Evolutionary conservation across 352 stramenopile genomes (phyloP).

Genomic region (Globisporangium irregulare): DNA sequence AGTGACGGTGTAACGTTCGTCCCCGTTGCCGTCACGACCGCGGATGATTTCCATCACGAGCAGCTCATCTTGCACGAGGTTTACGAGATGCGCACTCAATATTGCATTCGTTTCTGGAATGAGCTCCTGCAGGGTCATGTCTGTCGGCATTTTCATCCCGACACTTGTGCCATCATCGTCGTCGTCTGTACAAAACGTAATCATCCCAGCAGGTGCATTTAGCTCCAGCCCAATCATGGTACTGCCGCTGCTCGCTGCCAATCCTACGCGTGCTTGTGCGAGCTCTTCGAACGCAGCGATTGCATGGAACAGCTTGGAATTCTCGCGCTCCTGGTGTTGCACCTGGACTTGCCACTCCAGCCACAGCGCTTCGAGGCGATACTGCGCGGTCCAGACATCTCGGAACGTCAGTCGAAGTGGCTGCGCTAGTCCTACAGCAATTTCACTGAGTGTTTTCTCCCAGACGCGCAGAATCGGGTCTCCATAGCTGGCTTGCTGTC

Average conservation of each 20-base stretch:
- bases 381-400: slow-evolving; percentile 2
- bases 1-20: neutral
- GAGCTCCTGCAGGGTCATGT: slow-evolving; percentile 21
- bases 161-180: neutral
- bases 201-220: neutral
- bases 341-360: neutral
- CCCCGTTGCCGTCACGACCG: neutral
- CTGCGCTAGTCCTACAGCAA: neutral
- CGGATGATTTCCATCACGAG: slow-evolving; percentile 36
- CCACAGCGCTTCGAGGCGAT: slow-evolving; percentile 15
- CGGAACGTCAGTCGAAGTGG: slow-evolving; percentile 18
- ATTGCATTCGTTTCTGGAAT: slow-evolving; percentile 20
- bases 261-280: neutral
- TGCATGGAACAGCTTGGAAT: neutral
- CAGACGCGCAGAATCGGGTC: slow-evolving; percentile 12
- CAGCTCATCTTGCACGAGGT: slow-evolving; percentile 27
- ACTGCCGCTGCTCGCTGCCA: neutral
- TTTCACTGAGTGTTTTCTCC: neutral
- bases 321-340: neutral
- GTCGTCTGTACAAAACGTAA: neutral
- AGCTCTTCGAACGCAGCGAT: slow-evolving; percentile 1
- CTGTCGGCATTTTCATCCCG: neutral
- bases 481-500: neutral
- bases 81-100: slow-evolving; percentile 19
- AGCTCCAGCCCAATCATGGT: slow-evolving; percentile 4